Evolutionary conservation across 2,329 filamentous ascomycete genomes (phyloP).

Genomic region (Ceratocystis ficicola): DNA sequence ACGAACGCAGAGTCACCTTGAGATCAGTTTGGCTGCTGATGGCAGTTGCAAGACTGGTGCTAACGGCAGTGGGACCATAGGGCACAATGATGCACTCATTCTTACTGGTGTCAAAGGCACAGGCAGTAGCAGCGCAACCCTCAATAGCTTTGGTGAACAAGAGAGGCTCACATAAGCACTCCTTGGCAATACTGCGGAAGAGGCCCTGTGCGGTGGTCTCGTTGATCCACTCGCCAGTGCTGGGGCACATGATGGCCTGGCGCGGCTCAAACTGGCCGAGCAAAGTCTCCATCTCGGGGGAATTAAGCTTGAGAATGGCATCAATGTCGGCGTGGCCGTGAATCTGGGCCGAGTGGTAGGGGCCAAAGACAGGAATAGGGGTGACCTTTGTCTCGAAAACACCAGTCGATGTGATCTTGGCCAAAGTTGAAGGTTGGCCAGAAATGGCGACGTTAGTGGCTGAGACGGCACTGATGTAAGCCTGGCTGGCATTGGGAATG

Average conservation of each 20-base stretch:
- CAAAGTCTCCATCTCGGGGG: conserved; percentile 31
- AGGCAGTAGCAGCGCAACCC: conserved; percentile 35
- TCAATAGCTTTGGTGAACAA: conserved; percentile 39
- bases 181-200: conserved; percentile 34
- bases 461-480: conserved; percentile 44
- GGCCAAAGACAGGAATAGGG: conserved; percentile 43
- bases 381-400: conserved; percentile 34
- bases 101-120: conserved; percentile 29
- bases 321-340: conserved; percentile 36
- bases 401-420: conserved; percentile 33
- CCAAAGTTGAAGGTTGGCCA: conserved; percentile 40
- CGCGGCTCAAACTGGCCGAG: conserved; percentile 35
- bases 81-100: conserved; percentile 37
- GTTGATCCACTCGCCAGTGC: conserved; percentile 34
- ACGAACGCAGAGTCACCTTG: conserved; percentile 33
- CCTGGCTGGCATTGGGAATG: conserved; percentile 35
- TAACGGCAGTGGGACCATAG: conserved; percentile 40
- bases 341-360: conserved; percentile 46
- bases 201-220: conserved; percentile 34
- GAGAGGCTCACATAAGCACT: conserved; percentile 41
- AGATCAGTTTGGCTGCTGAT: conserved; percentile 34
- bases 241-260: conserved; percentile 41
- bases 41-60: conserved; percentile 35
- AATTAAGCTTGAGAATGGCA: conserved; percentile 36
- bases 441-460: conserved; percentile 41